Percentiles rank a stretch among this genome's conserved stretches.
Conservation (phyloP, 768 basidiomycete genomes). For the Xerocomellus intermedius region DNA sequence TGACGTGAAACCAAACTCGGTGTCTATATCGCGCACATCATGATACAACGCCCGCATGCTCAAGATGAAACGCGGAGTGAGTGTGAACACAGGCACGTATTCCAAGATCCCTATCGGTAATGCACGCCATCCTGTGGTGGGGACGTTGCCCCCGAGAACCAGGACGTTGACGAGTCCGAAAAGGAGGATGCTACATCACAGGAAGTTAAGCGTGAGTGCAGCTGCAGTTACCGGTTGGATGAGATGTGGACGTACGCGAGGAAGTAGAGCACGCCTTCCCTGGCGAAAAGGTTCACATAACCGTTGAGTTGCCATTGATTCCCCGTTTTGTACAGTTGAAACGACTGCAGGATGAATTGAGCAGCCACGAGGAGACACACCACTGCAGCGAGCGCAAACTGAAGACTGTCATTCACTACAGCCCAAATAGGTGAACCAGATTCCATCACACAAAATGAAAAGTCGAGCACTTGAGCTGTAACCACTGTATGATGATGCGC, state of each 20-base stretch:
- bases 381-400: neutral
- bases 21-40: neutral
- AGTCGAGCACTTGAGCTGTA: neutral
- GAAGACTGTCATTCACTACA: neutral
- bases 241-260: constrained; percentile 2
- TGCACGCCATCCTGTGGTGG: neutral
- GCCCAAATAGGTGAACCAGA: neutral
- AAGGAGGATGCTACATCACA: neutral
- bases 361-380: neutral
- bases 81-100: constrained; percentile 6
- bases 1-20: neutral
- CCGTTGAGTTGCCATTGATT: neutral
- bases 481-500: neutral
- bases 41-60: constrained; percentile 3
- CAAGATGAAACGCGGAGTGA: constrained; percentile 7
- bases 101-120: neutral
- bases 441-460: neutral
- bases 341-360: neutral
- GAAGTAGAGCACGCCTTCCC: constrained; percentile 6
- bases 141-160: neutral
- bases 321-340: neutral
- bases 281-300: constrained; percentile 1
- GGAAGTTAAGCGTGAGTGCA: neutral
- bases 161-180: neutral
- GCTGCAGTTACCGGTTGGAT: neutral